Percentiles rank a stretch among this genome's conserved stretches.
These are phyloP conservation scores for Russula emetica DNA, from an alignment of 768 basidiomycete species.

Conservation along the genomic window DNA sequence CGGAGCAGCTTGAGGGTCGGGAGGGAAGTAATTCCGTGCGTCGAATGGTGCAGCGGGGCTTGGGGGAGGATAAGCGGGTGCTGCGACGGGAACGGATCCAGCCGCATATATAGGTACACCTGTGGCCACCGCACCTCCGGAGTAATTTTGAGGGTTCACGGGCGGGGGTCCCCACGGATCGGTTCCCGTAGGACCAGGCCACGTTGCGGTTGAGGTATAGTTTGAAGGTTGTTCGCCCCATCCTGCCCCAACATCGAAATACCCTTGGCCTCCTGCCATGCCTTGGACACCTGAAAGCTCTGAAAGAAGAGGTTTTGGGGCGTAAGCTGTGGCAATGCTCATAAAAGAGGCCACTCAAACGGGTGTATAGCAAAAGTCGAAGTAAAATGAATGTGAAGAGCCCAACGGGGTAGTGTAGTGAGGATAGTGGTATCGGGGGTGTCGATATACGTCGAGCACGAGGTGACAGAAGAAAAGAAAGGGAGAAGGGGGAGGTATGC, in stretches of 20 bases:
- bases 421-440: background rate
- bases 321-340: conserved; percentile 16
- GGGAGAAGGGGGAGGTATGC: background rate
- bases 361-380: background rate
- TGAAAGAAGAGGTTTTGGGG: background rate
- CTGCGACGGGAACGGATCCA: background rate
- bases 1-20: background rate
- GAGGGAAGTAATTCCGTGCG: conserved; percentile 16
- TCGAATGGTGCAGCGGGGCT: conserved; percentile 4
- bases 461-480: conserved; percentile 12
- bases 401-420: conserved; percentile 7
- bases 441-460: conserved; percentile 1
- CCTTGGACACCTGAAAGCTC: conserved; percentile 11
- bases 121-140: conserved; percentile 17
- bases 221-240: conserved; percentile 8
- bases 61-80: conserved; percentile 1
- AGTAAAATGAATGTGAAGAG: conserved; percentile 2
- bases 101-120: conserved; percentile 4
- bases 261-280: conserved; percentile 16
- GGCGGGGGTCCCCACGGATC: conserved; percentile 18
- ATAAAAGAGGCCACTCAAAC: conserved; percentile 1
- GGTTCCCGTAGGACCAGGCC: conserved; percentile 4
- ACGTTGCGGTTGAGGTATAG: background rate
- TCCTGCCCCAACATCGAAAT: conserved; percentile 13
- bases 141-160: conserved; percentile 16